Conservation (phyloP, 2,329 filamentous ascomycete genomes). For the Cytospora chrysosperma region DNA sequence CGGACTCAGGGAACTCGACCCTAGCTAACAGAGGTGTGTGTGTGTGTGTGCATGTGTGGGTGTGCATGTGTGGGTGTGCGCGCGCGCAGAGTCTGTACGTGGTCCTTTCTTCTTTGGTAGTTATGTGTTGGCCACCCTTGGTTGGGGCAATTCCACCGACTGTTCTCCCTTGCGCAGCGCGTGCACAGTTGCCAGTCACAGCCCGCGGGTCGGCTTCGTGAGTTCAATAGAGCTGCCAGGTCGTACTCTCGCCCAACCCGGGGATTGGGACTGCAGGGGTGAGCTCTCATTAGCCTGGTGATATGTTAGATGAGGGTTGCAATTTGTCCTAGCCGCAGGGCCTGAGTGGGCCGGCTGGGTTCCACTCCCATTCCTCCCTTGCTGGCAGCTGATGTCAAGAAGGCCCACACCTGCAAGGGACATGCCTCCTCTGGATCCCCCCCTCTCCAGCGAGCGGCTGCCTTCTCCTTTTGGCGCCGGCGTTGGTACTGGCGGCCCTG, state of each 20-base stretch:
- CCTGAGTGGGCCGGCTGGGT: slow-evolving; percentile 8
- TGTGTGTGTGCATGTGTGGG: neutral
- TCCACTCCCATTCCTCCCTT: slow-evolving; percentile 4
- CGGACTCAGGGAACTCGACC: neutral
- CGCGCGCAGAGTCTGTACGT: neutral
- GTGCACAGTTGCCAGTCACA: neutral
- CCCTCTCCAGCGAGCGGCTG: slow-evolving; percentile 1
- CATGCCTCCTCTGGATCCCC: neutral
- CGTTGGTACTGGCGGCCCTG: neutral
- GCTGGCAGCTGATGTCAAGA: slow-evolving; percentile 8
- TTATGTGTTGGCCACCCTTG: slow-evolving; percentile 20
- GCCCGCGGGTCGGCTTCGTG: neutral
- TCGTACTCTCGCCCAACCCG: slow-evolving; percentile 7
- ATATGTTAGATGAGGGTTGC: slow-evolving; percentile 16
- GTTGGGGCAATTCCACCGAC: slow-evolving; percentile 20
- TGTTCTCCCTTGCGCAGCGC: neutral
- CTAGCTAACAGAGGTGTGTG: slow-evolving; percentile 1
- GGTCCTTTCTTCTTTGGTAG: neutral
- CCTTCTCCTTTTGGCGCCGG: slow-evolving; percentile 6
- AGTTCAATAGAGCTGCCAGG: neutral
- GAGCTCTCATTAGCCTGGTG: slow-evolving; percentile 3
- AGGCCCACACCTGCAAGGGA: slow-evolving; percentile 11
- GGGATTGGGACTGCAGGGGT: slow-evolving; percentile 13
- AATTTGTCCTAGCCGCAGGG: slow-evolving; percentile 17
- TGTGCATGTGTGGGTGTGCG: too few species aligned